A percentile compares a stretch with the other conserved stretches of the same genome.
Conservation (phyloP, 1,284 basidiomycete genomes). For the Gomphus sp. region DNA sequence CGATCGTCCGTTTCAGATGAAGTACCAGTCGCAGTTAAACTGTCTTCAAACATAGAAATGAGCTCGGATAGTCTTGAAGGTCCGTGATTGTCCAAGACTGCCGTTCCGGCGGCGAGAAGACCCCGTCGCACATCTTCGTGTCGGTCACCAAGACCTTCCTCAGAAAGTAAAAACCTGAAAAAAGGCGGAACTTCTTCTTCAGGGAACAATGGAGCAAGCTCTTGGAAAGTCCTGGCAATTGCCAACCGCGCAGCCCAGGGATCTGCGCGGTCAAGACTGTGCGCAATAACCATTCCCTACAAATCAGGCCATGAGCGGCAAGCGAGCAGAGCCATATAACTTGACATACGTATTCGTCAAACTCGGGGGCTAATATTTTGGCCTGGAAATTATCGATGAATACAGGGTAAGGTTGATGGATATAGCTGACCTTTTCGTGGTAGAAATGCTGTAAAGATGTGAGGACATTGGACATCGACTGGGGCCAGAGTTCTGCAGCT, state of each 20-base stretch:
- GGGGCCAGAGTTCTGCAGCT: constrained; percentile 69
- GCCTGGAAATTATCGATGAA: constrained; percentile 35
- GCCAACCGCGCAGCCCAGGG: constrained; percentile 86
- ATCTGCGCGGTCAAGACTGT: constrained; percentile 85
- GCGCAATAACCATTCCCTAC: constrained; percentile 89
- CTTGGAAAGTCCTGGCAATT: constrained; percentile 62
- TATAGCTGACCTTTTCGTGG: constrained; percentile 57
- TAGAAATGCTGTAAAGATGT: constrained; percentile 63
- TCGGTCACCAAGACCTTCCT: constrained; percentile 85
- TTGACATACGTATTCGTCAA: constrained; percentile 71
- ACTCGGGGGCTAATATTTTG: constrained; percentile 82
- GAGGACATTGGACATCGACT: constrained; percentile 44
- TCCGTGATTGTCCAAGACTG: constrained; percentile 82
- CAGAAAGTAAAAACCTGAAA: constrained; percentile 81
- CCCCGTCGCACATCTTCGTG: constrained; percentile 73
- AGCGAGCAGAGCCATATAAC: background rate
- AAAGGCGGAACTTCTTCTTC: constrained; percentile 65
- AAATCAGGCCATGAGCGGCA: background rate
- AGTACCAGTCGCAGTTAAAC: constrained; percentile 55
- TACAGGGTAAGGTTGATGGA: constrained; percentile 4
- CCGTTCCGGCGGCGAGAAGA: constrained; percentile 82
- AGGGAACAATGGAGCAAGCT: constrained; percentile 62
- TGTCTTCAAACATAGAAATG: constrained; percentile 79
- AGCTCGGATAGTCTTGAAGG: constrained; percentile 64
- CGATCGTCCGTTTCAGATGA: constrained; percentile 73